These are phyloP conservation scores for Candida broadrunensis DNA, from an alignment of 805 yeast species.

Conservation along the genomic window DNA sequence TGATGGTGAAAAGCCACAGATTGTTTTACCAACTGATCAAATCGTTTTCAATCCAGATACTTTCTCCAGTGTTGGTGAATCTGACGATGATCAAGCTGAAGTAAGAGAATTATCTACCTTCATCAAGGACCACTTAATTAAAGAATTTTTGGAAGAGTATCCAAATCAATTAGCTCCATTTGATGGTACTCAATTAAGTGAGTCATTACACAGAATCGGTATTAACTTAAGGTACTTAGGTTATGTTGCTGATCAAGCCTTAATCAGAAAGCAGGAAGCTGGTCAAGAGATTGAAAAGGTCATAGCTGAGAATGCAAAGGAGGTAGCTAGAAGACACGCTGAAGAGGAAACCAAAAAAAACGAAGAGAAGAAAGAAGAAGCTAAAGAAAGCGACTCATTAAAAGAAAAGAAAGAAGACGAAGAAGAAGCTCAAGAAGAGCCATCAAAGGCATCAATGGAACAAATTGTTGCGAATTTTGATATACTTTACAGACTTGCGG, in stretches of 20 bases:
- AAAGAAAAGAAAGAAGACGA: slow-evolving; percentile 29
- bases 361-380: slow-evolving; percentile 12
- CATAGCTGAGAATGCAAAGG: slow-evolving; percentile 23
- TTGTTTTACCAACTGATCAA: slow-evolving; percentile 50
- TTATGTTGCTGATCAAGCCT: slow-evolving; percentile 40
- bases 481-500: slow-evolving; percentile 46
- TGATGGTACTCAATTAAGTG: slow-evolving; percentile 75
- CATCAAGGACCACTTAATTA: slow-evolving; percentile 56
- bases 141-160: slow-evolving; percentile 58
- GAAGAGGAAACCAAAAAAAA: slow-evolving; percentile 21
- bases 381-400: slow-evolving; percentile 18
- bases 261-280: slow-evolving; percentile 15
- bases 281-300: slow-evolving; percentile 14
- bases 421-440: slow-evolving; percentile 19
- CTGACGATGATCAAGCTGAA: slow-evolving; percentile 53
- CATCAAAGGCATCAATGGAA: slow-evolving; percentile 37
- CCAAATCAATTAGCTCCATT: slow-evolving; percentile 62
- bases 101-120: slow-evolving; percentile 70
- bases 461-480: slow-evolving; percentile 42
- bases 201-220: slow-evolving; percentile 73
- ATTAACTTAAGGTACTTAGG: slow-evolving; percentile 90
- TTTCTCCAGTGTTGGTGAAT: slow-evolving; percentile 43
- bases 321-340: slow-evolving; percentile 20
- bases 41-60: slow-evolving; percentile 80
- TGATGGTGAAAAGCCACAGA: slow-evolving; percentile 43